Conservation (phyloP, 148 eudicot genomes). For the Fagopyrum tataricum region DNA sequence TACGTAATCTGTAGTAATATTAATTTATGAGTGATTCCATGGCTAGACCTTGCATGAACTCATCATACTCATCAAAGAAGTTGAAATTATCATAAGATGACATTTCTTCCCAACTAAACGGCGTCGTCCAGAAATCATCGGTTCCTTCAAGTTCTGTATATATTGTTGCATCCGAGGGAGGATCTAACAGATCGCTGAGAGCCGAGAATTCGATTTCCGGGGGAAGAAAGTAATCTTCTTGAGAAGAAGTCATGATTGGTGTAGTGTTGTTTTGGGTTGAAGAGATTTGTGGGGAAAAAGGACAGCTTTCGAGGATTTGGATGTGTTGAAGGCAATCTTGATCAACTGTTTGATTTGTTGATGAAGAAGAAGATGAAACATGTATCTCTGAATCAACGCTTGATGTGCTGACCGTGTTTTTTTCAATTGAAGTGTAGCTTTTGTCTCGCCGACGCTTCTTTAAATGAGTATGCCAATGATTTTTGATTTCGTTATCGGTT, state of each 20-base stretch:
- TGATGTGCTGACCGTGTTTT: not conserved
- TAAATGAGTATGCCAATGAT: constrained; percentile 57
- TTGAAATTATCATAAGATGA: not conserved
- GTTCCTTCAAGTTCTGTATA: not conserved
- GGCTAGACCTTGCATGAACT: too few species aligned
- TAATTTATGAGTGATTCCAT: too few species aligned
- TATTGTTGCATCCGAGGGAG: not conserved
- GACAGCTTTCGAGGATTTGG: not conserved
- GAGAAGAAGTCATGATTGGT: not conserved
- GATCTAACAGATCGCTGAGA: not conserved
- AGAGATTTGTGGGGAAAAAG: not conserved
- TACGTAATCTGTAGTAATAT: too few species aligned
- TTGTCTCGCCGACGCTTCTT: constrained; percentile 9
- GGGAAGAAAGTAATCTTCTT: not conserved
- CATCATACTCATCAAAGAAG: not conserved
- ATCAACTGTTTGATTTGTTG: not conserved
- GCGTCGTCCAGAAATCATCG: constrained; percentile 1
- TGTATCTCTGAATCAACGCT: not conserved
- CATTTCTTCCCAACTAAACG: not conserved
- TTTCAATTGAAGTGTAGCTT: not conserved
- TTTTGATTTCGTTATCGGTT: constrained; percentile 59
- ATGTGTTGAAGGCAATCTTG: not conserved
- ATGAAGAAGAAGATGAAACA: not conserved
- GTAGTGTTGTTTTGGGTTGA: not conserved
- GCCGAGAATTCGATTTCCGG: not conserved